Evolutionary conservation across 2,329 filamentous ascomycete species (phyloP), one percentile per base, ranked within the genome.

Genomic region (Colletotrichum siamense): DNA sequence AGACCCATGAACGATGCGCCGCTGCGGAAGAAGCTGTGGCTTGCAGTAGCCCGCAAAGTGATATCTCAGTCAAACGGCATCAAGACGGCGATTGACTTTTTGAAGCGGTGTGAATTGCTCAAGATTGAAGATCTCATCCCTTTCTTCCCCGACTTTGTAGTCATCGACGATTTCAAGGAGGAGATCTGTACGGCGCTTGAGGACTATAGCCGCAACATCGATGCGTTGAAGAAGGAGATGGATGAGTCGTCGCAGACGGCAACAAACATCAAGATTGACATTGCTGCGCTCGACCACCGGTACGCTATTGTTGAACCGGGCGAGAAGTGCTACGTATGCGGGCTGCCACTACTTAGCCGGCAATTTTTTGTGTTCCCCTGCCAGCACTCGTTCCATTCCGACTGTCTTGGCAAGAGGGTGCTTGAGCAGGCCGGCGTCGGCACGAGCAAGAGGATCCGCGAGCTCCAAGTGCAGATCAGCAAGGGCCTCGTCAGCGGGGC

Each of bases 311-410:
- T 99, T 8, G 96, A 98, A 83, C 96, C 97, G 0, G 97, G 97
- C 0, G 97, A 99, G 88, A 94, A 95, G 82, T 99, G 97, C 85
- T 98, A 96, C 86, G 92, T 94, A 3, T 99, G 97, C 82, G 92
- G 93, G 0, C 86, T 99, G 72, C 97, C 97, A 12, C 87, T 99
- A 70, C 89, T 99, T 18, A 96, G 95, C 82, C 88, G 96, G 70
- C 96, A 98, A 81, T 99, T 99, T 86, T 99, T 99, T 80, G 97
- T 99, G 22, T 99, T 99, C 79, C 97, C 97, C 0, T 99, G 97
- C 84, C 97, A 99, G 87, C 97, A 99, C 85, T 95, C 96, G 5
- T 99, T 99, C 82, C 97, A 99, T 84, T 96, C 95, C 57, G 97
- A 99, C 83, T 99, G 97, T 83, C 86, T 99, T 65, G 96, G 95